Conservation (phyloP, 75 land plant genomes). For the Sequoia sempervirens region DNA sequence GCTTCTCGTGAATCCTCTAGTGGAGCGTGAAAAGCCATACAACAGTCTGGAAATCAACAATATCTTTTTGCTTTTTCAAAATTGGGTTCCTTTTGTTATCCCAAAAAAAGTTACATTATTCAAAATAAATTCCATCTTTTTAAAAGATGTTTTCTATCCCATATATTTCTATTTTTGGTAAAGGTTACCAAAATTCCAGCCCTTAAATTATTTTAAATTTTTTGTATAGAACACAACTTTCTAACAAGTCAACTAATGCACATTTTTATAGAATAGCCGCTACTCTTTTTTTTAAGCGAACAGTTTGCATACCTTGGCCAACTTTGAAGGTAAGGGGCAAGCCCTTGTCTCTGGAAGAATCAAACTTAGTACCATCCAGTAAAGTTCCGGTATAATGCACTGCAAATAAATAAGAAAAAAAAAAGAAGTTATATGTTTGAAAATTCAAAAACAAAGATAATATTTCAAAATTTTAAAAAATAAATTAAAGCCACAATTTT, state of each 20-base stretch:
- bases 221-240: background rate
- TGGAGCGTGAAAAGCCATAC: too few relatives aligned
- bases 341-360: slow-evolving; percentile 57
- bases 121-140: background rate
- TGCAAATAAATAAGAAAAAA: slow-evolving; percentile 17
- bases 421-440: too few relatives aligned
- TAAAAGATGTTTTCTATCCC: background rate
- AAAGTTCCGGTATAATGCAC: slow-evolving; percentile 76
- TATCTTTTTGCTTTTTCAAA: too few relatives aligned
- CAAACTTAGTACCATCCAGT: slow-evolving; percentile 73
- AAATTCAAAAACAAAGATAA: background rate
- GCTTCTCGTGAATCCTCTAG: too few relatives aligned
- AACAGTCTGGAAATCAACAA: background rate
- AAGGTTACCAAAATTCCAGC: background rate
- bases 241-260: background rate
- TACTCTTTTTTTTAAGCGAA: too few relatives aligned
- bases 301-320: slow-evolving; percentile 42
- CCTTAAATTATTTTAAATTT: background rate
- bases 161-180: background rate
- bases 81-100: background rate
- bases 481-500: background rate
- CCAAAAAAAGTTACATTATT: background rate
- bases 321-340: slow-evolving; percentile 62
- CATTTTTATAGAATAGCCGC: background rate
- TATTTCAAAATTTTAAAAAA: background rate